Conservation (phyloP, 2,329 filamentous ascomycete species). For the Aspergillus ochraceoroseus region DNA sequence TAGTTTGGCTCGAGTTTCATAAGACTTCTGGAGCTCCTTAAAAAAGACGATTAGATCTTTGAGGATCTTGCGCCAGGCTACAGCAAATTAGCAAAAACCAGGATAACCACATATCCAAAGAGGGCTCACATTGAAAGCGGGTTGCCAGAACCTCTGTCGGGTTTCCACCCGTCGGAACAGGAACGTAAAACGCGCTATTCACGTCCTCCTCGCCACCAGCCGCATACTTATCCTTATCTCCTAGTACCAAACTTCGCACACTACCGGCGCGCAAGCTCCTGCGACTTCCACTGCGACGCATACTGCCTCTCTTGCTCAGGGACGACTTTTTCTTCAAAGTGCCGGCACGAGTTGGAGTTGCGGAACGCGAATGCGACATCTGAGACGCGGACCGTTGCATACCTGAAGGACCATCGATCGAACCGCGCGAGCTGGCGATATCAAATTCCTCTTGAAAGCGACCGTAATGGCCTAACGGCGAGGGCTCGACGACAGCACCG, state of each 20-base stretch:
- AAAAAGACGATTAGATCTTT: constrained; percentile 95
- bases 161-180: constrained; percentile 78
- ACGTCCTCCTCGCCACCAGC: constrained; percentile 53
- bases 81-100: constrained; percentile 11
- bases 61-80: constrained; percentile 90
- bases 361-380: constrained; percentile 40
- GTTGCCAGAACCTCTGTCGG: constrained; percentile 84
- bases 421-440: constrained; percentile 33
- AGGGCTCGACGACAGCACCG: constrained; percentile 30
- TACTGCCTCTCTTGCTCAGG: constrained; percentile 64
- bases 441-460: constrained; percentile 42
- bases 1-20: constrained; percentile 78
- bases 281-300: constrained; percentile 74
- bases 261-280: constrained; percentile 80
- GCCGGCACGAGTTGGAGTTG: constrained; percentile 52
- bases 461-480: constrained; percentile 33
- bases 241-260: constrained; percentile 71
- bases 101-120: constrained; percentile 1
- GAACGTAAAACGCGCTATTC: constrained; percentile 83
- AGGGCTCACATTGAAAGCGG: constrained; percentile 72
- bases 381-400: constrained; percentile 42
- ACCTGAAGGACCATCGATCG: constrained; percentile 31
- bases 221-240: constrained; percentile 53
- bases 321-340: constrained; percentile 88
- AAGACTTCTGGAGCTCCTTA: constrained; percentile 81